Base-by-base conservation (phyloP, 2,329 filamentous ascomycete genomes). In the Hymenoscyphus occultus region DNA sequence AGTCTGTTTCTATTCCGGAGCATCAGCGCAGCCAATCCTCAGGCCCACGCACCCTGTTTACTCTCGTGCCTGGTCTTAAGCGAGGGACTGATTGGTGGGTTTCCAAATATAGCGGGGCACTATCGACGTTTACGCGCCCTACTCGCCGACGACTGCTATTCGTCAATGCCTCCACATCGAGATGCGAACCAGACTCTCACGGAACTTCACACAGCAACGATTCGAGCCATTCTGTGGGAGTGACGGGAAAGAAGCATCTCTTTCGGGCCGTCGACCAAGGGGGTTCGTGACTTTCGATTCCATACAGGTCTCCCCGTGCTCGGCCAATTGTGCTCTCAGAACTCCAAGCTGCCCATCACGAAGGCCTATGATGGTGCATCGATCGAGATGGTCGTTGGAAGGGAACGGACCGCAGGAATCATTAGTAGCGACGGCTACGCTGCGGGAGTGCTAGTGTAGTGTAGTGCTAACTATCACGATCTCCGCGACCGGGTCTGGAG, bases 41-140 rank as follows among this genome's bases (percentile, higher is more conserved):
- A 51, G 45, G 45, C 45, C 45, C 19, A 51, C 9, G 12, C 22
- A 51, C 45, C 45, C 45, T 51, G 45, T 51, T 22, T 19, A 51
- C 45, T 51, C 22, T 51, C 22, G 45, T 12, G 10, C 45, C 45
- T n/a, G 3, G 45, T 22, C 19, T 3, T 28, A 22, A 19, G 22
- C 22, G 45, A 19, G 7, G 45, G 45, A 9, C 12, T 51, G n/a
- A 51, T 51, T 51, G 45, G 45, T 28, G n/a, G 22, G 22, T 10
- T 5, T 51, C 45, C 45, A 51, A 19, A 22, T 10, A 51, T 51
- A 51, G 45, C 45, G 45, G 45, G 45, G 45, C n/a, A 51, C 12
- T 28, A 51, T 51, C 45, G 10, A 48, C 45, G 64, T 63, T 67
- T 73, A 72, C 68, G 71, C 71, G 69, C 71, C 68, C 58, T 54